These are phyloP conservation scores for Coemansia aciculifera DNA, from an alignment of 192 early-diverging fungal species.

Conservation along the genomic window DNA sequence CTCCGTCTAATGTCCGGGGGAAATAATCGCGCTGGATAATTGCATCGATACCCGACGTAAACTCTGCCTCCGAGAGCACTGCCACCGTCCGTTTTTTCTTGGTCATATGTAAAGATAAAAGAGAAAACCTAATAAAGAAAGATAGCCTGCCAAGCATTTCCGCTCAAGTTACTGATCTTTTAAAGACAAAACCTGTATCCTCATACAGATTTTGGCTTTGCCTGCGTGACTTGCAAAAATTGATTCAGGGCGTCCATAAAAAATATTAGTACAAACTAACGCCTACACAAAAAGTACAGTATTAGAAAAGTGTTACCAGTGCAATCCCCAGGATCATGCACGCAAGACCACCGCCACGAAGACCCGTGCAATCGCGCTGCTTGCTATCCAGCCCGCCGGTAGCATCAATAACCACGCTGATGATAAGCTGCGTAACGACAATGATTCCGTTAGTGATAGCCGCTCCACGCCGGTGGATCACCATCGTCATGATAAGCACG, in stretches of 20 bases:
- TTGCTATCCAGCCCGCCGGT: conserved; percentile 37
- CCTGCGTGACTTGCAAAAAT: neutral
- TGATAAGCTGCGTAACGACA: conserved; percentile 52
- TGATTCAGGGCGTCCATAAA: neutral
- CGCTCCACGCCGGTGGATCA: conserved; percentile 54
- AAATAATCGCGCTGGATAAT: conserved; percentile 49
- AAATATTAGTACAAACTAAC: conserved; percentile 5
- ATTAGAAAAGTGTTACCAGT: conserved; percentile 50
- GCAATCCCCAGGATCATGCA: conserved; percentile 56
- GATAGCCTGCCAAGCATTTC: neutral
- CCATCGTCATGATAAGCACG: conserved; percentile 49
- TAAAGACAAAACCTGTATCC: neutral
- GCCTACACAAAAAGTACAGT: neutral
- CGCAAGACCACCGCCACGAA: conserved; percentile 49
- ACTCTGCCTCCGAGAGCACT: conserved; percentile 35
- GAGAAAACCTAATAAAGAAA: neutral
- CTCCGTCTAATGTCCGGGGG: conserved; percentile 1
- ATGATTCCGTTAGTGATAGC: conserved; percentile 54
- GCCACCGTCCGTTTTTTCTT: neutral
- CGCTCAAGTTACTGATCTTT: neutral
- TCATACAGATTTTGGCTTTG: neutral
- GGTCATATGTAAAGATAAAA: neutral
- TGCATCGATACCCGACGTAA: conserved; percentile 16
- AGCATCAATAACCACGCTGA: conserved; percentile 49
- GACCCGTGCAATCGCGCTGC: conserved; percentile 36